Conservation (phyloP, 805 yeast genomes). For the Middelhovenomyces tepae region DNA sequence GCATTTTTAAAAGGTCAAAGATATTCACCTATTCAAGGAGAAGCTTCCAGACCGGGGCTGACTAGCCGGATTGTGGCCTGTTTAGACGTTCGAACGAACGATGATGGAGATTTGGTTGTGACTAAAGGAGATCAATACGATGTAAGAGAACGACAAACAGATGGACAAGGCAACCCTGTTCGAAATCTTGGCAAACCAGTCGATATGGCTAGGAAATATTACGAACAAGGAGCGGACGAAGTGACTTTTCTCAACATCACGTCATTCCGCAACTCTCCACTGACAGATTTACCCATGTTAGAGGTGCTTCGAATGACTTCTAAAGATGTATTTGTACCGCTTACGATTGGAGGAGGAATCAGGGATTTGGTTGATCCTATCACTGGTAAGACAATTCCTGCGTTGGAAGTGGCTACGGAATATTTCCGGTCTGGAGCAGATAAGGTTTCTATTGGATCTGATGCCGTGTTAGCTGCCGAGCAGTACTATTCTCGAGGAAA, state of each 20-base stretch:
- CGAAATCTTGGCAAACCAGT: slow-evolving; percentile 96
- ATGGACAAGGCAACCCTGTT: slow-evolving; percentile 44
- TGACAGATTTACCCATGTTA: slow-evolving; percentile 90
- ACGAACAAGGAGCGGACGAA: slow-evolving; percentile 94
- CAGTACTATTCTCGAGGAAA: slow-evolving; percentile 53
- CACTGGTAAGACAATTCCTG: slow-evolving; percentile 63
- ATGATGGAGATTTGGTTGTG: slow-evolving; percentile 89
- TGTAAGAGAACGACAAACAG: slow-evolving; percentile 67
- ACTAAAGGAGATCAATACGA: slow-evolving; percentile 99
- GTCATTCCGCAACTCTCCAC: slow-evolving; percentile 89
- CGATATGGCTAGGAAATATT: slow-evolving; percentile 82
- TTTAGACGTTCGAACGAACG: slow-evolving; percentile 92
- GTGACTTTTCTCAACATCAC: slow-evolving; percentile 92
- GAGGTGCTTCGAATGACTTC: slow-evolving; percentile 79
- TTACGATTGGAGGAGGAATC: slow-evolving; percentile 98
- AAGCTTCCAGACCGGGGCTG: slow-evolving; percentile 40
- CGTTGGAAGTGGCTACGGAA: slow-evolving; percentile 80
- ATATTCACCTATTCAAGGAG: slow-evolving; percentile 6
- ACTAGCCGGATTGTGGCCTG: slow-evolving; percentile 93
- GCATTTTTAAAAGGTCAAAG: slow-evolving; percentile 53
- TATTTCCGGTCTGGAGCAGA: slow-evolving; percentile 97
- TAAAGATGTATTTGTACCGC: slow-evolving; percentile 87
- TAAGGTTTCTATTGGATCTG: slow-evolving; percentile 96
- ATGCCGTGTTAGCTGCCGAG: slow-evolving; percentile 90
- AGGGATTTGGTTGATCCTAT: slow-evolving; percentile 82